Conservation (phyloP, 2,329 filamentous ascomycete species). For the Colletotrichum euphorbiae region DNA sequence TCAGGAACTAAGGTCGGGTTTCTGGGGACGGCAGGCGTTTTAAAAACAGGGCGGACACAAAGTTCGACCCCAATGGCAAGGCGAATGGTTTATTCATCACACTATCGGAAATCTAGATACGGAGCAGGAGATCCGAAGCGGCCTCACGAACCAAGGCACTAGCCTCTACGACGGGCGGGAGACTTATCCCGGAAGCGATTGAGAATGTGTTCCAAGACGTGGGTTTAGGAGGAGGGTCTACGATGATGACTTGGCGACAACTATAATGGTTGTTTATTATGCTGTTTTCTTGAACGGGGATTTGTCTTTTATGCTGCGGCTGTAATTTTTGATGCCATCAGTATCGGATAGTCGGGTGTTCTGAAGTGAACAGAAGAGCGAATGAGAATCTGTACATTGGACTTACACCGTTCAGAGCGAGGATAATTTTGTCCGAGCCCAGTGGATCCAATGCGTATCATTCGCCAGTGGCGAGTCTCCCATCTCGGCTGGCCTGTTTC, state of each 20-base stretch:
- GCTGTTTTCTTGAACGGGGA: not conserved
- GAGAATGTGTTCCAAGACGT: not conserved
- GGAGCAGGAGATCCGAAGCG: conserved; percentile 4
- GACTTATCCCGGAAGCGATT: conserved; percentile 5
- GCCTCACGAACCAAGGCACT: not conserved
- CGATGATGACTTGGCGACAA: conserved; percentile 24
- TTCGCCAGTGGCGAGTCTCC: not conserved
- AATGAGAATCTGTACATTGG: conserved; percentile 37
- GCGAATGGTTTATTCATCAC: conserved; percentile 37
- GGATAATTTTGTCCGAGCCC: not conserved
- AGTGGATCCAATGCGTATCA: not conserved
- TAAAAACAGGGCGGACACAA: conserved; percentile 36
- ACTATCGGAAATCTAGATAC: conserved; percentile 18
- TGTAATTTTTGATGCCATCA: conserved; percentile 33
- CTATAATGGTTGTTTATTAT: not conserved
- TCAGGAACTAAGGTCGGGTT: conserved; percentile 22
- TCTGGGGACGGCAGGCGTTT: conserved; percentile 35
- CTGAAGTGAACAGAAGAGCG: not conserved
- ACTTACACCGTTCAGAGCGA: not conserved
- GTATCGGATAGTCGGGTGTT: conserved; percentile 17
- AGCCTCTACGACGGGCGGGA: not conserved
- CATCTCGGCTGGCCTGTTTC: not conserved
- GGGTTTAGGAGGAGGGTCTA: conserved; percentile 2
- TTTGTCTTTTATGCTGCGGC: conserved; percentile 4
- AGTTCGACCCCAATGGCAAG: conserved; percentile 26